Percentiles rank a stretch among this genome's conserved stretches.
Conservation (phyloP, 176 grass and related monocot species). For the Stipa capillata region DNA sequence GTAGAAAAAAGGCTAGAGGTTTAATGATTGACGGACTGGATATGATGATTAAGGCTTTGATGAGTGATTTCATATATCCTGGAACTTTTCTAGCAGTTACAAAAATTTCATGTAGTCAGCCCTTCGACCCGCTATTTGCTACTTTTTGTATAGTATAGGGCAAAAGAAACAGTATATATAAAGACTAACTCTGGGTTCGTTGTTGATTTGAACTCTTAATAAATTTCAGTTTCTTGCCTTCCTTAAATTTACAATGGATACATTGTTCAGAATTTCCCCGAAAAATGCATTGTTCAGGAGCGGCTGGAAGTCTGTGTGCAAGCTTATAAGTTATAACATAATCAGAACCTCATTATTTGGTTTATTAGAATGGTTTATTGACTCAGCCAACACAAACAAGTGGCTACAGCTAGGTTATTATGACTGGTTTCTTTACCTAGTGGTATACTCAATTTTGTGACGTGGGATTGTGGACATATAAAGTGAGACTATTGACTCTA, state of each 20-base stretch:
- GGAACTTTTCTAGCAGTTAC: background rate
- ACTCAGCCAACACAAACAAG: conserved; percentile 4
- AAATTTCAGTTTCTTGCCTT: background rate
- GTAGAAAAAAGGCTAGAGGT: background rate
- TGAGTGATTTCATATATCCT: background rate
- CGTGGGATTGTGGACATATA: background rate
- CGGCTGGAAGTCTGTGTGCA: background rate
- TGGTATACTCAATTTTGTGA: background rate
- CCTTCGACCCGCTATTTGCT: background rate
- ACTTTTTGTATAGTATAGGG: background rate
- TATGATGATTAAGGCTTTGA: background rate
- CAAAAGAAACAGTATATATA: background rate
- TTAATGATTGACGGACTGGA: background rate
- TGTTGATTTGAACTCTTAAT: background rate
- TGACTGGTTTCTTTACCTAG: background rate
- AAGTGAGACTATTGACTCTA: background rate
- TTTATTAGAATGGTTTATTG: conserved; percentile 10
- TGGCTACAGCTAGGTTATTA: background rate
- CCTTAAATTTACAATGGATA: background rate
- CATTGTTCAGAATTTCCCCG: background rate
- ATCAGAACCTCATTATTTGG: background rate
- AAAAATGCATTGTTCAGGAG: background rate
- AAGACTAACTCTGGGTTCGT: background rate
- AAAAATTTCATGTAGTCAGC: background rate
- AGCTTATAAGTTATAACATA: background rate